A percentile compares a stretch with the other conserved stretches of the same genome.
These are phyloP conservation scores for Camelina neglecta DNA, from an alignment of 345 rosid species.

Conservation along the genomic window DNA sequence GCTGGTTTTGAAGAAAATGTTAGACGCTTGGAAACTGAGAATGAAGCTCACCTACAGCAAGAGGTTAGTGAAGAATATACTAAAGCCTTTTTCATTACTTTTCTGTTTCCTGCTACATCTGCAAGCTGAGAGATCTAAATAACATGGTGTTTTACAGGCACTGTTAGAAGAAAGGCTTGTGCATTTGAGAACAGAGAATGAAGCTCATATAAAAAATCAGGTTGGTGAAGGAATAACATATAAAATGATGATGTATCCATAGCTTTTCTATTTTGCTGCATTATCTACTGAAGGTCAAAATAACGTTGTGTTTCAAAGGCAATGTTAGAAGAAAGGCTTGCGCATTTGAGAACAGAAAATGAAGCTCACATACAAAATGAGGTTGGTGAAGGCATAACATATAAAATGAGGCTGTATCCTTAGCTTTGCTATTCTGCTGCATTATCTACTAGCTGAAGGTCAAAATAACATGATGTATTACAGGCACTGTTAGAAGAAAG, in stretches of 20 bases:
- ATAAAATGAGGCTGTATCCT: background rate
- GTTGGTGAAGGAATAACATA: slow-evolving; percentile 21
- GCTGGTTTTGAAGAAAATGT: slow-evolving; percentile 56
- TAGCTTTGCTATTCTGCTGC: slow-evolving; percentile 10
- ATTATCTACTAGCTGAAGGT: slow-evolving; percentile 2
- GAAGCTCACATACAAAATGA: slow-evolving; percentile 39
- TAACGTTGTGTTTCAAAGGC: slow-evolving; percentile 28
- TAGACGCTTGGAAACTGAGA: slow-evolving; percentile 53
- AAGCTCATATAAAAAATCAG: slow-evolving; percentile 35
- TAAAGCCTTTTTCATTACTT: background rate
- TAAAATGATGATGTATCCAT: background rate
- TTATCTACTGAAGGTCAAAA: slow-evolving; percentile 20
- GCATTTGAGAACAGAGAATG: slow-evolving; percentile 38
- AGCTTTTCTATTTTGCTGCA: slow-evolving; percentile 21
- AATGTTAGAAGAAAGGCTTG: slow-evolving; percentile 36
- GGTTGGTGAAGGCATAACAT: slow-evolving; percentile 24
- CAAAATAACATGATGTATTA: slow-evolving; percentile 1
- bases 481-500: slow-evolving; percentile 39
- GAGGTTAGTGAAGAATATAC: slow-evolving; percentile 48
- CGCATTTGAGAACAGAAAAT: slow-evolving; percentile 35
- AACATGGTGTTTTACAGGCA: slow-evolving; percentile 29
- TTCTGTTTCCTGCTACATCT: slow-evolving; percentile 13
- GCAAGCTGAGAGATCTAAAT: slow-evolving; percentile 19
- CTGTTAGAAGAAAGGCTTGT: slow-evolving; percentile 36
- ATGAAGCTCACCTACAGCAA: slow-evolving; percentile 51